These are phyloP conservation scores for Cyclotella kingstonii DNA, from an alignment of 108 stramenopile genomes.

Conservation along the genomic window DNA sequence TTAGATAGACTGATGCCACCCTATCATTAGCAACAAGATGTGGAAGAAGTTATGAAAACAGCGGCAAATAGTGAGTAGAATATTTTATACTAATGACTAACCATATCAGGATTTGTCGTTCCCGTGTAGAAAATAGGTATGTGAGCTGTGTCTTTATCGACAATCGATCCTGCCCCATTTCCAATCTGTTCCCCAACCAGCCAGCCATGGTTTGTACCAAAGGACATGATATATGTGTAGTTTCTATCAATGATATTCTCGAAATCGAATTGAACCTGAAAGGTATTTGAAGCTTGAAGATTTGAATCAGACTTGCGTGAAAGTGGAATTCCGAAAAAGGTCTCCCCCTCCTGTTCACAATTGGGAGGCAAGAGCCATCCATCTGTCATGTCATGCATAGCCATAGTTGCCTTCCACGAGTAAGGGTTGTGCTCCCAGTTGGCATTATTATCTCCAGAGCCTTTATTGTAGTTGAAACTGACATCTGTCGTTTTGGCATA, in stretches of 20 bases:
- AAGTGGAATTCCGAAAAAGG: constrained; percentile 86
- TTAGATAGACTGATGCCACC: constrained; percentile 74
- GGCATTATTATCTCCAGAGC: constrained; percentile 46
- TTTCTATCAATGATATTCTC: constrained; percentile 78
- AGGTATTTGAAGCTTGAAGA: constrained; percentile 60
- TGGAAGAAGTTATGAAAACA: no score
- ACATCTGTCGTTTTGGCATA: constrained; percentile 60
- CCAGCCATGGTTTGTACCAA: constrained; percentile 86
- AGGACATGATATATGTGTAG: constrained; percentile 57
- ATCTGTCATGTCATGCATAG: constrained; percentile 89
- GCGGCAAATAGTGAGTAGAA: not conserved
- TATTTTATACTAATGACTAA: constrained; percentile 27
- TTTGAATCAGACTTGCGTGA: constrained; percentile 76
- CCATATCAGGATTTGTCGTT: constrained; percentile 80
- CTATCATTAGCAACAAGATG: no score
- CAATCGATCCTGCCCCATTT: constrained; percentile 84
- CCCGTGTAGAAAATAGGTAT: constrained; percentile 88
- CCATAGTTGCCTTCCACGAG: constrained; percentile 69
- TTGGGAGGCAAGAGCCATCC: constrained; percentile 89
- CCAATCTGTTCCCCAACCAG: constrained; percentile 77
- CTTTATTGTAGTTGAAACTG: constrained; percentile 61
- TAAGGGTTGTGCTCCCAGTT: constrained; percentile 86
- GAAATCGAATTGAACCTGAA: constrained; percentile 86
- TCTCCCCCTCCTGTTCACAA: constrained; percentile 86
- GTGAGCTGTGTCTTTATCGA: constrained; percentile 89